Evolutionary conservation across 2,329 filamentous ascomycete genomes (phyloP).

Genomic region (Fusarium subglutinans): DNA sequence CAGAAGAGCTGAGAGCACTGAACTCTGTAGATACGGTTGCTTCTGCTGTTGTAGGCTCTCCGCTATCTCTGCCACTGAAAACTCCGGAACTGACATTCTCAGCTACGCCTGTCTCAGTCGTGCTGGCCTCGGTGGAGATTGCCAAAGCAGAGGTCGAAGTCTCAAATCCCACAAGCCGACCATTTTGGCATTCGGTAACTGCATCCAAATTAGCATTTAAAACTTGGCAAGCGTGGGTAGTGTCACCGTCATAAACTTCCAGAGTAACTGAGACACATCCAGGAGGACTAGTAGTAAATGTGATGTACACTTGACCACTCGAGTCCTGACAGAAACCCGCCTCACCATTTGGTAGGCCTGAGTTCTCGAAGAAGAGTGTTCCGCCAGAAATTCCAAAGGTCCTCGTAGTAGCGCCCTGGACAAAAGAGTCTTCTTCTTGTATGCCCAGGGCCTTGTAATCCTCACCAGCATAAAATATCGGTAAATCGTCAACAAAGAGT

Average conservation of each 20-base stretch:
- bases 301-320: not conserved
- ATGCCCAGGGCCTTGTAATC: not conserved
- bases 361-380: not conserved
- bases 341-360: not conserved
- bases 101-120: not conserved
- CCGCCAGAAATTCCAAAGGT: not conserved
- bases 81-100: not conserved
- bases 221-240: fast-evolving
- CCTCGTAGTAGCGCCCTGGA: too few species aligned
- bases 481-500: not conserved
- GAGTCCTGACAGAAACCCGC: not conserved
- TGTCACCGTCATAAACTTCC: not conserved
- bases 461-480: not conserved
- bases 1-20: not conserved
- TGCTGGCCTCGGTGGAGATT: not conserved
- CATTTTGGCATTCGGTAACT: not conserved
- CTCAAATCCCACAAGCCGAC: not conserved
- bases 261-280: not conserved
- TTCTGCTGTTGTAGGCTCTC: not conserved
- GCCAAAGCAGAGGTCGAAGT: not conserved
- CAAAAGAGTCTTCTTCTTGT: not conserved
- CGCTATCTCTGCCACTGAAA: too few species aligned
- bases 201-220: not conserved
- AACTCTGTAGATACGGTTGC: not conserved
- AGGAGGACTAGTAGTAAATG: not conserved